phyloP scores from a whole-genome alignment of 305 asterid species.

The Fraxinus platypoda region DNA sequence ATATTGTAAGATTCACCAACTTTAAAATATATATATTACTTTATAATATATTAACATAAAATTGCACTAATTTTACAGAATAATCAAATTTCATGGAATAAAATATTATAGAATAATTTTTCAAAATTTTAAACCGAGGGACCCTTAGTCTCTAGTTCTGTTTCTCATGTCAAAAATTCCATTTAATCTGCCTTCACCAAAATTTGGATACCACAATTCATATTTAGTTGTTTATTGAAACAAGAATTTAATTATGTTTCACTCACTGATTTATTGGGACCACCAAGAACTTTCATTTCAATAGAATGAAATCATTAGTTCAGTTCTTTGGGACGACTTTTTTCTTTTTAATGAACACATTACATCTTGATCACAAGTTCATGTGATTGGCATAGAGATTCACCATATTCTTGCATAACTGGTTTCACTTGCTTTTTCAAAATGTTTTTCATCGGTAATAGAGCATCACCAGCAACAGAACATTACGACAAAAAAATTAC shows the following conservation, averaged over 20 bases:
- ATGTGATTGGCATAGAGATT: background rate
- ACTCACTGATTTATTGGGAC: slow-evolving; percentile 8
- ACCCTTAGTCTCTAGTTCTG: background rate
- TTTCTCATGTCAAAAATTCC: background rate
- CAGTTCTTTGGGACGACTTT: background rate
- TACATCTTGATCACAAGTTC: background rate
- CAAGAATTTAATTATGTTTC: background rate
- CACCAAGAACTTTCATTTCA: background rate
- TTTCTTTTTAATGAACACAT: background rate
- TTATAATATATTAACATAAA: background rate
- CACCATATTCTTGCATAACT: background rate
- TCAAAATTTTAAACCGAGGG: background rate
- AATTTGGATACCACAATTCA: slow-evolving; percentile 6
- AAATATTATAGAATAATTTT: too few species aligned
- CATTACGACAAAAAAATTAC: slow-evolving; percentile 4
- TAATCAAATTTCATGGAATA: background rate
- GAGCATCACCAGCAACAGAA: background rate
- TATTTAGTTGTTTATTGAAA: background rate
- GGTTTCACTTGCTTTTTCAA: background rate
- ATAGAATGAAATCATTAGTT: slow-evolving; percentile 9
- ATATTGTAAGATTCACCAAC: background rate
- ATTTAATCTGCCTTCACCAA: slow-evolving; percentile 3
- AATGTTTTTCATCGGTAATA: background rate
- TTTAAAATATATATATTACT: background rate
- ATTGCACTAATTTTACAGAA: background rate